Base-by-base conservation (phyloP, 1,284 basidiomycete species). In the Athelia sp. region DNA sequence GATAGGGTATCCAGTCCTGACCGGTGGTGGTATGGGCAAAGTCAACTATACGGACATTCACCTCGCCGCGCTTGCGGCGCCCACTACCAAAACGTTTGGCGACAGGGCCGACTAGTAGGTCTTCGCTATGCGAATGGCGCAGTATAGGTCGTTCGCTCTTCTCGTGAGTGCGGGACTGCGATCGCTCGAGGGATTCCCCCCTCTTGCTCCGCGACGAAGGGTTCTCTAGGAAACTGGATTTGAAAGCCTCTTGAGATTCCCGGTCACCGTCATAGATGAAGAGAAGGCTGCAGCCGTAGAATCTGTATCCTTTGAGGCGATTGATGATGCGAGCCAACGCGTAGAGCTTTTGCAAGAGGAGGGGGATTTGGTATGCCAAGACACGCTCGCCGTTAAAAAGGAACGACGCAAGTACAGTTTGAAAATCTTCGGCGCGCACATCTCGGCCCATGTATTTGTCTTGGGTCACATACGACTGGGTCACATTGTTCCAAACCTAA, bases 21-120 rank as follows among this genome's bases (percentile, higher is more conserved):
- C 96, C 96, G 0, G 95, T 98, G 8, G 95, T 98, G 52, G 96
- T 98, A 66, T 98, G 96, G 6, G 96, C 97, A 71, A 99, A 99
- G 69, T 99, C 96, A 52, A 99, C 97, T 50, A 99, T 85, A 23
- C 95, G 90, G 55, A 99, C 90, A 61, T 92, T 93, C 52, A 99
- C 82, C 67, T 97, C 93, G 36, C 97, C 97, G 19, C 91, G 83
- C 61, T 84, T 85, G 44, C 81, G 78, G 50, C 78, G 79, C 19
- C 75, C 75, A 48, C 70, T 73, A n/a, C 6, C 26, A 22, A 77
- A 76, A 32, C 81, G 80, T 62, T 81, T 81, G 1, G 74, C 76
- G 19, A 80, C 72, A 19, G 86, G 78, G 2, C 84, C 84, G 11
- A 79, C 65, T 38, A 88, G 73, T 23, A 90, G 64, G 60, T 90